Percentiles rank a stretch among this genome's conserved stretches.
These are phyloP conservation scores for Solanum acaule DNA, from an alignment of 257 asterid genomes.

Conservation along the genomic window DNA sequence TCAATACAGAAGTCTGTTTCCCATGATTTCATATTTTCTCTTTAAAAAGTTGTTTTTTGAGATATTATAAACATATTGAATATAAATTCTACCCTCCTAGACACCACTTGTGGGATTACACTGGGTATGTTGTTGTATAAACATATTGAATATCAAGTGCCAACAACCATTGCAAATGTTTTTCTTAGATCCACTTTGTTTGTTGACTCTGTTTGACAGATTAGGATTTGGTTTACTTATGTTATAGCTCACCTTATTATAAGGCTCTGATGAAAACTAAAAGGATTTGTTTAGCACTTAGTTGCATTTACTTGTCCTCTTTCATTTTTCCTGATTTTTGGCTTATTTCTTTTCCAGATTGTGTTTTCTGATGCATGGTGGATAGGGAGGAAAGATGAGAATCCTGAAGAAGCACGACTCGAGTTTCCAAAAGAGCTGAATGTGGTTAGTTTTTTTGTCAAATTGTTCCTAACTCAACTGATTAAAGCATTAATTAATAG, in stretches of 20 bases:
- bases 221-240: background rate
- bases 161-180: background rate
- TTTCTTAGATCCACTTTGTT: background rate
- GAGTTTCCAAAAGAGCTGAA: conserved; percentile 63
- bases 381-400: conserved; percentile 81
- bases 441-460: conserved; percentile 31
- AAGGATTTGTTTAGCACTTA: background rate
- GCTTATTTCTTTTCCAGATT: conserved; percentile 36
- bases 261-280: background rate
- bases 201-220: background rate
- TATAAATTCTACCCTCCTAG: background rate
- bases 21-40: background rate
- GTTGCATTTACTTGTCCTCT: background rate
- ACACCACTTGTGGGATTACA: background rate
- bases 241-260: background rate
- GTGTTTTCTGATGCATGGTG: conserved; percentile 97
- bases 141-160: background rate
- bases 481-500: background rate
- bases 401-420: conserved; percentile 72
- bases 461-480: background rate
- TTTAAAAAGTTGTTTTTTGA: background rate
- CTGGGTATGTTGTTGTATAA: background rate
- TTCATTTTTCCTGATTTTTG: background rate
- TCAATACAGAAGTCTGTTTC: background rate
- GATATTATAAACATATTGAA: background rate